phyloP scores from a whole-genome alignment of 2,329 filamentous ascomycete species.

The Daldinia eschscholtzii region DNA sequence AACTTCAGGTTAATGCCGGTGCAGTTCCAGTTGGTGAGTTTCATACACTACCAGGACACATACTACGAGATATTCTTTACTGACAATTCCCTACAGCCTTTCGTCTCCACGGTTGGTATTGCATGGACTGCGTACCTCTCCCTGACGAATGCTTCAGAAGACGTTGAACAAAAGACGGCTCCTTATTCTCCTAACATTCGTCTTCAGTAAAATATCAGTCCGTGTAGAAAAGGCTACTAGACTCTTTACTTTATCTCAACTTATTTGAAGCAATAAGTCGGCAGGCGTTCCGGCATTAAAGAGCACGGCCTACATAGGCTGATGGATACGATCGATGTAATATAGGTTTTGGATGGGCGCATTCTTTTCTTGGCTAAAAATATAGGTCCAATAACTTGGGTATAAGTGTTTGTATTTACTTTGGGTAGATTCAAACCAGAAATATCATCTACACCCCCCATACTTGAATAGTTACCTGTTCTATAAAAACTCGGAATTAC shows the following conservation, averaged over 20 bases:
- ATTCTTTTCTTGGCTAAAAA: constrained; percentile 25
- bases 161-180: constrained; percentile 59
- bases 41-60: not conserved
- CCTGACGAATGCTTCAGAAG: constrained; percentile 87
- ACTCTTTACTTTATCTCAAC: constrained; percentile 13
- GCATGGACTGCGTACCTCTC: constrained; percentile 98
- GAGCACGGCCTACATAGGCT: constrained; percentile 18
- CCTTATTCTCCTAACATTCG: constrained; percentile 55
- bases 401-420: constrained; percentile 26
- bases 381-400: constrained; percentile 14
- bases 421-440: constrained; percentile 20
- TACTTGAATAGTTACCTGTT: not conserved
- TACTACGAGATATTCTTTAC: not conserved
- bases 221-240: constrained; percentile 10
- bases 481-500: not conserved
- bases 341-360: constrained; percentile 19
- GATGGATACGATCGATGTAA: constrained; percentile 10
- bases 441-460: constrained; percentile 8
- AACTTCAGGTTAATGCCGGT: constrained; percentile 97
- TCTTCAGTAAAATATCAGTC: constrained; percentile 44
- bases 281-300: constrained; percentile 33
- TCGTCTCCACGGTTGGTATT: constrained; percentile 95
- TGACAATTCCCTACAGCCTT: constrained; percentile 71
- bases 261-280: constrained; percentile 10
- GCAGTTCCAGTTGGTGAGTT: constrained; percentile 92